A percentile compares a stretch with the other conserved stretches of the same genome.
phyloP scores from a whole-genome alignment of 2,329 filamentous ascomycete genomes.

The Claviceps digitariae region DNA sequence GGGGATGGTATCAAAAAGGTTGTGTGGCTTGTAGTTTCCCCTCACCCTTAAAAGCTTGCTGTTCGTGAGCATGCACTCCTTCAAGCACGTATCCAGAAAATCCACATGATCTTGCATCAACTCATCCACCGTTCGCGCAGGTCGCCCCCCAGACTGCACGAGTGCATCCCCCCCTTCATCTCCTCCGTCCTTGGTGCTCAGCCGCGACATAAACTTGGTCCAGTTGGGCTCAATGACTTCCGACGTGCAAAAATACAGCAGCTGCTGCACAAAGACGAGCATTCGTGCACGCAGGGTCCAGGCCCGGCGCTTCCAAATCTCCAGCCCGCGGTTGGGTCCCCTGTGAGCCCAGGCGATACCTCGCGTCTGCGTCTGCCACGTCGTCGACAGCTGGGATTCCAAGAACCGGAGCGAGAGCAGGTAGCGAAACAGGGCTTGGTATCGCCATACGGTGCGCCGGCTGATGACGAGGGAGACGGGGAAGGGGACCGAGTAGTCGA shows the following conservation, averaged over 20 bases:
- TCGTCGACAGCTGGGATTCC: conserved; percentile 71
- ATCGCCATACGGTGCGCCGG: conserved; percentile 90
- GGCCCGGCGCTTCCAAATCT: conserved; percentile 84
- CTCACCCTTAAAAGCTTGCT: conserved; percentile 79
- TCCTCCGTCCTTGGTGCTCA: conserved; percentile 47
- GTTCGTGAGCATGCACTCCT: conserved; percentile 98
- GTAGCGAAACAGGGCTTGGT: conserved; percentile 92
- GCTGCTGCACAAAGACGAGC: conserved; percentile 92
- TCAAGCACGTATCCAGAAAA: conserved; percentile 92
- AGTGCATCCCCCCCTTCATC: conserved; percentile 10
- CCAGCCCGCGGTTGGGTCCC: conserved; percentile 57
- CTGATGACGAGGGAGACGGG: conserved; percentile 91
- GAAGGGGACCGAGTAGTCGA: conserved; percentile 91
- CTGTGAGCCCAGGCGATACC: conserved; percentile 70
- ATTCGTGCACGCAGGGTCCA: conserved; percentile 89
- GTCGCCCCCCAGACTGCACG: conserved; percentile 12
- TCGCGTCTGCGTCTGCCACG: conserved; percentile 84
- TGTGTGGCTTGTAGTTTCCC: conserved; percentile 3
- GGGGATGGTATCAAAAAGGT: neutral
- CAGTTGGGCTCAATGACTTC: conserved; percentile 98
- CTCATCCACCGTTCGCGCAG: conserved; percentile 71
- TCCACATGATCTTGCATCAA: conserved; percentile 99
- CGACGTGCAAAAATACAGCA: conserved; percentile 91
- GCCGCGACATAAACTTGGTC: conserved; percentile 79
- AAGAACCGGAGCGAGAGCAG: conserved; percentile 79